A percentile compares a stretch with the other conserved stretches of the same genome.
phyloP scores from a whole-genome alignment of 805 yeast genomes.

The Metschnikowia orientalis region DNA sequence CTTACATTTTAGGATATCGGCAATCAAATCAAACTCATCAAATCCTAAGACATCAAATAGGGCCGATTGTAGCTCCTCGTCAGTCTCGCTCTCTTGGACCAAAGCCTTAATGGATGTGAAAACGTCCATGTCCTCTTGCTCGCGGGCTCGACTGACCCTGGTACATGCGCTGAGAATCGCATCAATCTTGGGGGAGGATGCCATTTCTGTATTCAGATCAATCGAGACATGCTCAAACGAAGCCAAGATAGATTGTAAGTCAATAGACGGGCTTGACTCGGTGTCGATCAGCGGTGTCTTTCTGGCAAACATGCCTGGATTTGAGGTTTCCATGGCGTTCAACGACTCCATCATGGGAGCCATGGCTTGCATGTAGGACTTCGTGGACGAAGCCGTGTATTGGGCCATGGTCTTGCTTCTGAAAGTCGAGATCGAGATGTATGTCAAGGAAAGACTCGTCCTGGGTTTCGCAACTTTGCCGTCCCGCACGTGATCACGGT shows the following conservation, averaged over 20 bases:
- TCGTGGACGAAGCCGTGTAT: slow-evolving; percentile 55
- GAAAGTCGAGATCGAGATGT: too few relatives aligned
- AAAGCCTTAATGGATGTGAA: slow-evolving; percentile 28
- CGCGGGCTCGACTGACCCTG: slow-evolving; percentile 30
- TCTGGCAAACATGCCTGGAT: slow-evolving; percentile 6
- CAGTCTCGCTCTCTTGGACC: slow-evolving; percentile 36
- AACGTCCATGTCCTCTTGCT: slow-evolving; percentile 31
- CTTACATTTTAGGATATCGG: slow-evolving; percentile 52
- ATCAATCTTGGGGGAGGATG: slow-evolving; percentile 10
- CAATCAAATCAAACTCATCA: slow-evolving; percentile 77
- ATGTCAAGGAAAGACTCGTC: too few relatives aligned
- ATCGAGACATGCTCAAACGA: slow-evolving; percentile 31
- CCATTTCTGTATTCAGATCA: slow-evolving; percentile 16
- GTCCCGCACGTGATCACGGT: too few relatives aligned
- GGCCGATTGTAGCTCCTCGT: slow-evolving; percentile 63
- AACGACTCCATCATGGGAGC: slow-evolving; percentile 56
- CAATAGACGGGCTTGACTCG: slow-evolving; percentile 25
- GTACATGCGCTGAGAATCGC: slow-evolving; percentile 29
- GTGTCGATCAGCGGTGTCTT: slow-evolving; percentile 38
- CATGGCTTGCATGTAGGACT: slow-evolving; percentile 78
- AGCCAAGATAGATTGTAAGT: slow-evolving; percentile 31
- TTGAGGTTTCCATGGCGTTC: slow-evolving; percentile 12
- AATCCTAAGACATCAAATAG: slow-evolving; percentile 80
- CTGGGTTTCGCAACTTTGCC: too few relatives aligned
- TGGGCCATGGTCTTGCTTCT: slow-evolving; percentile 30